Percentiles rank a stretch among this genome's conserved stretches.
phyloP scores from a whole-genome alignment of 2,329 filamentous ascomycete genomes.

The Eurotiales sp. region DNA sequence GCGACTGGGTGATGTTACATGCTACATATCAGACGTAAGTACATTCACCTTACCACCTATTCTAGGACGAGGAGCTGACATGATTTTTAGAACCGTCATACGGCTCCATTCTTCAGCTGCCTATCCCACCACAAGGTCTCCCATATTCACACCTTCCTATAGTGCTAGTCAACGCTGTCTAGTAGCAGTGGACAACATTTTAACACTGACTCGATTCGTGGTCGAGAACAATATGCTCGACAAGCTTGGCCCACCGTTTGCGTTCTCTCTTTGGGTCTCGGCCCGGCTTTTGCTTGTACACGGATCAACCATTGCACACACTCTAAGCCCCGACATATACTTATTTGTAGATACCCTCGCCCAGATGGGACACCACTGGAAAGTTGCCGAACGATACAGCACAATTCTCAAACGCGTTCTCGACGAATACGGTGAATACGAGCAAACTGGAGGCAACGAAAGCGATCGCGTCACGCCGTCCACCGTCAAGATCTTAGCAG shows the following conservation, averaged over 20 bases:
- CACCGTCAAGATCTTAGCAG: slow-evolving; percentile 79
- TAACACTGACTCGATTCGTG: slow-evolving; percentile 73
- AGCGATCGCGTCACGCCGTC: slow-evolving; percentile 74
- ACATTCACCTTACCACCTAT: neutral
- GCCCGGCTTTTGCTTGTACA: slow-evolving; percentile 84
- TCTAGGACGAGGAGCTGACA: neutral
- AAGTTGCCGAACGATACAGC: slow-evolving; percentile 78
- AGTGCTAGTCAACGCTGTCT: slow-evolving; percentile 80
- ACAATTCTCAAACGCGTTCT: slow-evolving; percentile 76
- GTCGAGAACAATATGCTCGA: slow-evolving; percentile 68
- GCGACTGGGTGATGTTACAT: slow-evolving; percentile 87
- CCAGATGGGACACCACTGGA: slow-evolving; percentile 79
- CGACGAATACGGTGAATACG: slow-evolving; percentile 78
- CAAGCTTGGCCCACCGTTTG: slow-evolving; percentile 84
- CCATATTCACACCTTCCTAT: slow-evolving; percentile 85
- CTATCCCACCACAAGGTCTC: slow-evolving; percentile 83
- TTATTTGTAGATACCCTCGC: slow-evolving; percentile 79
- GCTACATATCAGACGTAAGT: slow-evolving; percentile 78
- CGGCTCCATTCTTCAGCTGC: slow-evolving; percentile 87
- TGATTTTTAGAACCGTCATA: slow-evolving; percentile 65
- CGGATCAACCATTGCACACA: slow-evolving; percentile 82
- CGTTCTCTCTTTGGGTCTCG: slow-evolving; percentile 89
- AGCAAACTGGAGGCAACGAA: slow-evolving; percentile 56
- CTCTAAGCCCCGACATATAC: slow-evolving; percentile 72
- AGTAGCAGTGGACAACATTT: slow-evolving; percentile 76